Percentiles rank a stretch among this genome's conserved stretches.
Conservation (phyloP, 352 stramenopile species). For the Halophytophthora polymorphica region DNA sequence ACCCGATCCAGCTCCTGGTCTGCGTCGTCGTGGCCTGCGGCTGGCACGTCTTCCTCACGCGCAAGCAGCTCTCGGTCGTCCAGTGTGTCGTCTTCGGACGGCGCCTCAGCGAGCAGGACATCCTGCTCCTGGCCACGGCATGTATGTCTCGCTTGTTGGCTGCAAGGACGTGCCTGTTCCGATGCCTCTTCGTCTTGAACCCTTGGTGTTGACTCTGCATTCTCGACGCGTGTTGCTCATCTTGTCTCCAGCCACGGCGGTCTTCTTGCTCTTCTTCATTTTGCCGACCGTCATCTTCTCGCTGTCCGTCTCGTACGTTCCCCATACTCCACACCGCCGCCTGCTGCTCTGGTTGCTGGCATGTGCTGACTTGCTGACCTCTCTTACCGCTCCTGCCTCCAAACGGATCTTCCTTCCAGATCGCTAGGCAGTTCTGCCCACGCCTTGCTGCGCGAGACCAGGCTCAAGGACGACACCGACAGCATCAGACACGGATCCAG, state of each 20-base stretch:
- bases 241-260: constrained; percentile 42
- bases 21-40: constrained; percentile 58
- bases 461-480: constrained; percentile 64
- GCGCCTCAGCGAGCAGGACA: constrained; percentile 56
- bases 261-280: constrained; percentile 77
- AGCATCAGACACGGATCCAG: constrained; percentile 15
- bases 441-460: constrained; percentile 59
- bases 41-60: constrained; percentile 67
- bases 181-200: too few species aligned
- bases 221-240: too few species aligned
- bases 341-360: not conserved
- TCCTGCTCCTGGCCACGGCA: constrained; percentile 58
- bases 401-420: constrained; percentile 17
- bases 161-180: too few species aligned
- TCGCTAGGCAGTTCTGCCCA: constrained; percentile 45
- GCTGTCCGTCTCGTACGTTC: constrained; percentile 55
- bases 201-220: too few species aligned
- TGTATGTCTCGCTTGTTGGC: constrained; percentile 27
- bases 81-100: constrained; percentile 55
- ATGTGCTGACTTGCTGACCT: constrained; percentile 2
- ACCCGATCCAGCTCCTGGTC: constrained; percentile 62
- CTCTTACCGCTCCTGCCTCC: not conserved
- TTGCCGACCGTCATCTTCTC: constrained; percentile 66
- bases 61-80: constrained; percentile 40
- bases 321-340: not conserved